A percentile compares a stretch with the other conserved stretches of the same genome.
These are phyloP conservation scores for Pseudohyphozyma bogoriensis DNA, from an alignment of 768 basidiomycete genomes.

Conservation along the genomic window DNA sequence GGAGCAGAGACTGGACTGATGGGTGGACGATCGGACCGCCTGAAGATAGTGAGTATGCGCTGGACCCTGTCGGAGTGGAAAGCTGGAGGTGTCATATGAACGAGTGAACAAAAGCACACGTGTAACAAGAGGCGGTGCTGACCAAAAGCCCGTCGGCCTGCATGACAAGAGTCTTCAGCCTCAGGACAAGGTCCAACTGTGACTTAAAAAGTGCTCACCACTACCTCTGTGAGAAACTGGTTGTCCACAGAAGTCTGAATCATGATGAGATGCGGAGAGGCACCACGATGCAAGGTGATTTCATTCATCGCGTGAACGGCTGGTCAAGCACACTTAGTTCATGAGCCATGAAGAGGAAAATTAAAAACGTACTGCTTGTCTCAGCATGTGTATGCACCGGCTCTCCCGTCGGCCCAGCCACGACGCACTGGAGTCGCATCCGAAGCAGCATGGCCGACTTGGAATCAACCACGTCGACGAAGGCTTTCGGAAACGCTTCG, in stretches of 20 bases:
- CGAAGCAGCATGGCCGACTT: constrained; percentile 73
- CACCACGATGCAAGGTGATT: constrained; percentile 80
- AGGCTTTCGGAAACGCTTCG: constrained; percentile 68
- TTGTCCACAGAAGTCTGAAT: constrained; percentile 90
- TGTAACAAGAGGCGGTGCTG: constrained; percentile 10
- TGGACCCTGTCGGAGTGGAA: constrained; percentile 91
- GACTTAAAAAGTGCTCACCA: constrained; percentile 44
- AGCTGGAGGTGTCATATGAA: constrained; percentile 88
- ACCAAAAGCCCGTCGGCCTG: constrained; percentile 1
- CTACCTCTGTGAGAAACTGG: constrained; percentile 88
- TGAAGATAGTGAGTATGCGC: constrained; percentile 88
- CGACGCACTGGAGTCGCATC: constrained; percentile 75
- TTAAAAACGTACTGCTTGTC: background rate
- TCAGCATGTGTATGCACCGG: constrained; percentile 21
- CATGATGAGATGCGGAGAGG: constrained; percentile 81
- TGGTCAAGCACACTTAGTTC: background rate
- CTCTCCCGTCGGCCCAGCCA: constrained; percentile 54
- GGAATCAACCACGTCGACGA: constrained; percentile 67
- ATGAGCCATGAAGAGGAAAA: background rate
- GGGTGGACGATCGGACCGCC: constrained; percentile 96
- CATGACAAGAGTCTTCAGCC: background rate
- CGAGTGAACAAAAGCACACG: constrained; percentile 59
- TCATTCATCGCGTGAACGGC: constrained; percentile 95
- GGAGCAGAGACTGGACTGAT: constrained; percentile 72
- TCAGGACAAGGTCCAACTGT: background rate